A percentile compares a stretch with the other conserved stretches of the same genome.
phyloP scores from a whole-genome alignment of 176 grass and related monocot species.

The Carex cristatella region DNA sequence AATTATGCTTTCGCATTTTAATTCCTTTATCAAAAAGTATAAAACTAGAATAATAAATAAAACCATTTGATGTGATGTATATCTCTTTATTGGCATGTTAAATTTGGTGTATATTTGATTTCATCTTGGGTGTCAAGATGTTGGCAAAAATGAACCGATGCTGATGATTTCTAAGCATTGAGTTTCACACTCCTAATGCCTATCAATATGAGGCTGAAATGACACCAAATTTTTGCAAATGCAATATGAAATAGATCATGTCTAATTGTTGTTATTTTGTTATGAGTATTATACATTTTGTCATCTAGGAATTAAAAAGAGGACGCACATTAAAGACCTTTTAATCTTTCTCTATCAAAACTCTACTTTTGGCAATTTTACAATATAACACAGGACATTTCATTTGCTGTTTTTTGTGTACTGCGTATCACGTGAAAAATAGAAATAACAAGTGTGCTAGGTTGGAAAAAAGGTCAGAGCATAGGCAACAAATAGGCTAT shows the following conservation, averaged over 20 bases:
- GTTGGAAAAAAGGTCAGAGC: neutral
- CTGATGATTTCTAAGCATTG: neutral
- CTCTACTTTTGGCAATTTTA: neutral
- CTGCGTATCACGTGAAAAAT: neutral
- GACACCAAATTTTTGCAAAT: neutral
- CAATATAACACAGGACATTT: neutral
- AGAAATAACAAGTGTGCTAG: neutral
- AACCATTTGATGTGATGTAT: neutral
- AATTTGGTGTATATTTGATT: neutral
- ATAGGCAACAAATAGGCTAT: neutral
- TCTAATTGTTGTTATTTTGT: neutral
- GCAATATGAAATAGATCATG: neutral
- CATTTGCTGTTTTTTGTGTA: neutral
- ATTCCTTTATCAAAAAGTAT: neutral
- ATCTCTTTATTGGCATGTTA: neutral
- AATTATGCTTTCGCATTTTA: neutral
- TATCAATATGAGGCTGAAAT: neutral
- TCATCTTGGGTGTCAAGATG: neutral
- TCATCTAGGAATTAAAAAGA: neutral
- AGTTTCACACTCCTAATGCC: neutral
- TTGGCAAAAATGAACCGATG: neutral
- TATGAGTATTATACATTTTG: neutral
- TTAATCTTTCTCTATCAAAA: neutral
- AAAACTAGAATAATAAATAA: neutral
- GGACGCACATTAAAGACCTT: neutral